These are phyloP conservation scores for Didymella exigua DNA, from an alignment of 2,329 filamentous ascomycete species.

Conservation along the genomic window DNA sequence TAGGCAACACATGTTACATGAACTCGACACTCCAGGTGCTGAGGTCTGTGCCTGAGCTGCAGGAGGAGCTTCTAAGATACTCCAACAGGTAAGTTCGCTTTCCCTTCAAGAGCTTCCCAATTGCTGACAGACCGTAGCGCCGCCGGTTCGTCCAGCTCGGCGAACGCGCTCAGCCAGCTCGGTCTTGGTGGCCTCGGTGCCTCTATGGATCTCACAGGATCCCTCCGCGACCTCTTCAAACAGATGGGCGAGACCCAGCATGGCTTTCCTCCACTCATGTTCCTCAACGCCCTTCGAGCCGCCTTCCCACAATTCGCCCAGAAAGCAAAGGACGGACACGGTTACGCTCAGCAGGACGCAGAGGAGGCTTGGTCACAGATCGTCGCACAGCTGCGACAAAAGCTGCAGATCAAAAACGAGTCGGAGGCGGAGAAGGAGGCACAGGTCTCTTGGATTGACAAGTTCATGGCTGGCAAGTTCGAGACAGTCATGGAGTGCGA, in stretches of 20 bases:
- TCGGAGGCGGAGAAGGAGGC: constrained; percentile 43
- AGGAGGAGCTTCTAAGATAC: constrained; percentile 75
- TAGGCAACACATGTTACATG: constrained; percentile 98
- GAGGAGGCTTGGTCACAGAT: constrained; percentile 99
- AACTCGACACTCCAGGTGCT: constrained; percentile 96
- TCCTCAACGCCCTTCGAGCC: constrained; percentile 77
- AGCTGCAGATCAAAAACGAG: constrained; percentile 68
- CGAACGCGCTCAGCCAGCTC: constrained; percentile 53
- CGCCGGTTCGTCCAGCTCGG: constrained; percentile 40
- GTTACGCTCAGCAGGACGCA: constrained; percentile 96
- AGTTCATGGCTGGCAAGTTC: constrained; percentile 85
- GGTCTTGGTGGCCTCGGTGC: constrained; percentile 64
- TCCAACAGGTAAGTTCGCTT: constrained; percentile 44
- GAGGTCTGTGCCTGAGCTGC: constrained; percentile 86
- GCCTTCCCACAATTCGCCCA: constrained; percentile 94
- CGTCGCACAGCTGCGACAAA: constrained; percentile 78
- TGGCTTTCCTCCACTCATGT: constrained; percentile 81
- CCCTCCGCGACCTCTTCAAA: constrained; percentile 82
- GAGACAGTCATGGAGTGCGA: constrained; percentile 81
- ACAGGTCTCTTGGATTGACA: constrained; percentile 79
- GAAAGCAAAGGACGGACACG: constrained; percentile 77
- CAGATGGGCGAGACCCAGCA: constrained; percentile 89
- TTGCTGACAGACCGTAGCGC: constrained; percentile 31
- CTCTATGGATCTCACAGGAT: constrained; percentile 73
- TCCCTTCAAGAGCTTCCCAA: too few species aligned